Evolutionary conservation across 495 filamentous ascomycete genomes (phyloP).

Genomic region (Penicillium angulare): DNA sequence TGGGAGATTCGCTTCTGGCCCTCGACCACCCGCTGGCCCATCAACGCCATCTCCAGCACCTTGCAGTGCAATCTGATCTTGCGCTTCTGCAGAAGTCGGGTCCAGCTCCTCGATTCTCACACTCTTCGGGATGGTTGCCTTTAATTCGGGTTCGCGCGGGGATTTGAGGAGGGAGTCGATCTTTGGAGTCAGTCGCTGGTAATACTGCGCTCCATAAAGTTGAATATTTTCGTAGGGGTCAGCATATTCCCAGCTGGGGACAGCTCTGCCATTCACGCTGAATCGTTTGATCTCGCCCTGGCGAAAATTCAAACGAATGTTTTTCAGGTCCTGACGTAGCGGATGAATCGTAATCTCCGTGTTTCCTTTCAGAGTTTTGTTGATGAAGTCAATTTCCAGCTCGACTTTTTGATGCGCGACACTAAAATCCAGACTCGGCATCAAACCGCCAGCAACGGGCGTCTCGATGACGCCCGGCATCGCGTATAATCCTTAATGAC

Average conservation of each 20-base stretch:
- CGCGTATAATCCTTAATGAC: constrained; percentile 38
- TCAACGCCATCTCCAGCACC: constrained; percentile 39
- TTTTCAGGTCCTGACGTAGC: constrained; percentile 59
- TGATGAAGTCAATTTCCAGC: constrained; percentile 80
- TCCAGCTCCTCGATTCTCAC: constrained; percentile 65
- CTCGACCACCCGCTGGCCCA: constrained; percentile 30
- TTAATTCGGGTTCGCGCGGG: constrained; percentile 57
- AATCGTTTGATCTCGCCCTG: constrained; percentile 74
- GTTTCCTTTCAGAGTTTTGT: constrained; percentile 71
- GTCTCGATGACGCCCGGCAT: constrained; percentile 50
- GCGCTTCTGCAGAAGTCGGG: constrained; percentile 52
- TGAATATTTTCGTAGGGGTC: constrained; percentile 70
- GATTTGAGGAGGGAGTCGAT: constrained; percentile 62
- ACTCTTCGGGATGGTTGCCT: constrained; percentile 61
- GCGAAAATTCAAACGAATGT: constrained; percentile 79
- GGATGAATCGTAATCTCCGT: constrained; percentile 79
- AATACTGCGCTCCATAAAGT: constrained; percentile 74
- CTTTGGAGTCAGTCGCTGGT: constrained; percentile 67
- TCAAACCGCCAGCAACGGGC: constrained; percentile 31
- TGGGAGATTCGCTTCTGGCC: constrained; percentile 37
- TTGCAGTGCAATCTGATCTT: constrained; percentile 45
- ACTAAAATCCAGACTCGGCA: constrained; percentile 48
- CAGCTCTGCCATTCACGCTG: constrained; percentile 65
- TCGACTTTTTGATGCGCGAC: constrained; percentile 82
- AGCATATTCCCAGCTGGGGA: constrained; percentile 53